Base-by-base conservation (phyloP, 495 filamentous ascomycete genomes). In the Pyronema domesticum region DNA sequence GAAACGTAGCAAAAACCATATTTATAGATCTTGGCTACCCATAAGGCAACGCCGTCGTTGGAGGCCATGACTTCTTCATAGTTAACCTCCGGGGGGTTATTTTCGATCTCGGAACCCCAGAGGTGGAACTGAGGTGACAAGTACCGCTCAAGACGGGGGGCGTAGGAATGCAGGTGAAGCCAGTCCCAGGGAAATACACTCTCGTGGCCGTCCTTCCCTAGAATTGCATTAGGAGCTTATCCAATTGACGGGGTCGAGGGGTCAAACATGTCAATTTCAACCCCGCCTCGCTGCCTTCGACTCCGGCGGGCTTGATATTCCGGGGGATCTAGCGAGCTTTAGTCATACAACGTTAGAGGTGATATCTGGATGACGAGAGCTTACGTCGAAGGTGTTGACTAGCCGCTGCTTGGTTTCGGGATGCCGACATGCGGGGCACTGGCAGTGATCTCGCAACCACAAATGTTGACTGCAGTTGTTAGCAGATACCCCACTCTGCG, bases 321-420 rank as follows among this genome's bases (percentile, higher is more conserved):
- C 62, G 23, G 0, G 78, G 72, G 40, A 86, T 72, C 80, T 73
- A 59, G 3, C 44, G 46, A 36, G 35, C 7, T 44, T 50, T 34
- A 18, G 23, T 19, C 50, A 34, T 33, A 35, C 55, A 3, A 30
- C 42, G 8, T 34, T 45, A 19, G 10, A 50, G 45, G 57, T n/a
- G n/a, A 30, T 53, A 58, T 45, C 35, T n/a, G 57, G 37, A 67
- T 49, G 34, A 40, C 17, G 37, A 39, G 23, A 23, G 35, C 71
- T 58, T 72, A 83, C 81, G 55, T 67, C 68, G 60, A 88, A 89
- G 0, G 80, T 87, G 60, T 89, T 74, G 37, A 82, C 71, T 30
- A 74, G 74, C 35, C 85, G 73, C 67, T 95, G 88, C 64, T 68
- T 78, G 11, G 88, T 95, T 51, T 82, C 78, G 55, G 77, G 79